Base-by-base conservation (phyloP, 2,329 filamentous ascomycete genomes). In the Alternaria sp. region DNA sequence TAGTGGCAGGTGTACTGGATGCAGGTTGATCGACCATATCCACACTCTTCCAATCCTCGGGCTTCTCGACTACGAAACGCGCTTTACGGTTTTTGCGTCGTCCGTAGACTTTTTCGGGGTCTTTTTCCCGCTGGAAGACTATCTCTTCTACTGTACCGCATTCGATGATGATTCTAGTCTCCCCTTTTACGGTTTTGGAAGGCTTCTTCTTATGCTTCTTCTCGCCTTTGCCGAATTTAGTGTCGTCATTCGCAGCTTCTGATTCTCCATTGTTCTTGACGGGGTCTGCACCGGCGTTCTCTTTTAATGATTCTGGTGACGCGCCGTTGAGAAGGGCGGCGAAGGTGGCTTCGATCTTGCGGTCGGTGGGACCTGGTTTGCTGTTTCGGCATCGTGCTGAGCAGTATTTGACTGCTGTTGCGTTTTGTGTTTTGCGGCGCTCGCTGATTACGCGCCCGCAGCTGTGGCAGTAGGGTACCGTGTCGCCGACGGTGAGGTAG, bases 401-500 rank as follows among this genome's bases (percentile, higher is more conserved):
- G 77, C 87, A 89, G 78, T 88, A 89, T 65, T 87, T 88, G 30
- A 83, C 75, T 45, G 76, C 70, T 25, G 75, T 69, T n/a, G 75
- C 71, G 6, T 75, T 65, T 18, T 75, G 68, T 3, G 70, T 71
- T 50, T 80, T 80, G 21, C 77, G 76, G 28, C 70, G 63, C 72
- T 76, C 74, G 66, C 84, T 82, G 43, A 88, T 87, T 3, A 87
- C 82, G 44, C 87, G 81, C 1, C 88, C 87, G 67, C 87, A 89
- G 12, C 84, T 84, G 64, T 84, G 83, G 67, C 87, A 88, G 72
- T 89, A 89, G 1, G 84, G 83, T 0, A 84, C 84, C 25, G 79
- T 74, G 51, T 86, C 84, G 46, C 82, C 82, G 3, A 78, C 71
- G 1, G 80, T 80, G 25, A 89, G 79, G 69, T 89, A 89, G 53